Base-by-base conservation (phyloP, 805 yeast species). In the Saccharomycopsis babjevae region DNA sequence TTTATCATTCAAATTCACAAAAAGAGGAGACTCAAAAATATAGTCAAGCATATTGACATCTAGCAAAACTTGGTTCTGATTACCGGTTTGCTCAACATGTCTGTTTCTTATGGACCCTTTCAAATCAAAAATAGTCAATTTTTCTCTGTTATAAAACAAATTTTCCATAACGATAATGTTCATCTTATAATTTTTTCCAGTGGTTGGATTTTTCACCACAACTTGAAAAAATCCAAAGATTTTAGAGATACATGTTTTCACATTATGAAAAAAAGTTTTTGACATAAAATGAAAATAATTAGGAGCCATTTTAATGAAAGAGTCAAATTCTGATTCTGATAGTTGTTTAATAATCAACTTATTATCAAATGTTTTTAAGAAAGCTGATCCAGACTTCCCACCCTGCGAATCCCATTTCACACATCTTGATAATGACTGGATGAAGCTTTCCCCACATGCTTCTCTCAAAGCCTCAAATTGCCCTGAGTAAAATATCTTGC, bases 21-120 rank as follows among this genome's bases (percentile, higher is more conserved):
- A 96, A 42, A 94, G 80, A 0, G 99, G 99, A 28, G 96, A 86
- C 71, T 94, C 99, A 69, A 90, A 94, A 62, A 96, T 93, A 70
- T 90, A 94, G 70, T 94, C 99, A 63, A 94, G 96, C 99, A 94
- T 94, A 69, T 94, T 94, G 68, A 94, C 99, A 72, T 94, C 99
- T 60, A 94, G 74, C 30, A 94, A 74, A 0, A 94, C 99, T 72
- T 94, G 98, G 69, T 94, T 91, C 64, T 88, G 97, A 68, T 84
- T 86, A 6, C 99, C 99, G 0, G 99, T 96, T 71, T 93, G 97
- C 67, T 92, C 87, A 42, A 93, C 99, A 68, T 93, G 97, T 66
- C 99, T 79, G 72, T 94, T 94, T 64, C 99, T 78, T 98, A 94
- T 94, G 0, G 98, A 92, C 0, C 99, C 99, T 72, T 94, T 94